Conservation (phyloP, 495 filamentous ascomycete species). For the Lophium mytilinum region DNA sequence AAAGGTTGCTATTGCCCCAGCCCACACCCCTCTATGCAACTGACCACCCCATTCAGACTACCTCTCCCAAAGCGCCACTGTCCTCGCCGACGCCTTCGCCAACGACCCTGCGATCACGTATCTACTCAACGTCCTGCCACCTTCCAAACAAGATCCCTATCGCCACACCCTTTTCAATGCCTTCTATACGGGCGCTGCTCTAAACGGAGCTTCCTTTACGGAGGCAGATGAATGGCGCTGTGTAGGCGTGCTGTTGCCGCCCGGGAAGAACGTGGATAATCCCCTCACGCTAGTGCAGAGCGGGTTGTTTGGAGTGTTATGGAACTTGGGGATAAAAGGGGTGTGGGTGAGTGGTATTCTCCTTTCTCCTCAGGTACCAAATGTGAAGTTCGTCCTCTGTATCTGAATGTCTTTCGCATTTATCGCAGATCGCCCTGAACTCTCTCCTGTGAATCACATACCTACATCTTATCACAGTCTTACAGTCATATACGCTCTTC, state of each 20-base stretch:
- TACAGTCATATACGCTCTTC: background rate
- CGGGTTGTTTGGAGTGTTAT: conserved; percentile 2
- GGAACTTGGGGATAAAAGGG: conserved; percentile 3
- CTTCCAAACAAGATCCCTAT: background rate
- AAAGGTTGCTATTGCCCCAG: too few species aligned
- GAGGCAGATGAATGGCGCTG: conserved; percentile 7
- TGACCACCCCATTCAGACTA: too few species aligned
- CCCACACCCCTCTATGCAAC: too few species aligned
- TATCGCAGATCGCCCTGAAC: too few species aligned
- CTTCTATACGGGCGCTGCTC: background rate
- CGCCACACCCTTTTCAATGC: background rate
- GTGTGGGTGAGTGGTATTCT: background rate
- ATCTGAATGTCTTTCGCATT: background rate
- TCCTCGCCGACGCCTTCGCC: background rate
- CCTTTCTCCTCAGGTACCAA: too few species aligned
- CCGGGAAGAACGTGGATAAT: conserved; percentile 10
- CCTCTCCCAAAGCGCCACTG: background rate
- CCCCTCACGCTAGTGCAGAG: conserved; percentile 5
- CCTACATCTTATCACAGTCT: background rate
- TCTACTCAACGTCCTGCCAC: background rate
- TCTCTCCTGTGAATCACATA: too few species aligned
- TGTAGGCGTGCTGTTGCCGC: conserved; percentile 5
- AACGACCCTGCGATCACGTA: background rate
- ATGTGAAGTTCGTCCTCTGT: too few species aligned
- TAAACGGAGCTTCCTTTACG: conserved; percentile 10